Base-by-base conservation (phyloP, 257 asterid genomes). In the Nicotiana undulata region DNA sequence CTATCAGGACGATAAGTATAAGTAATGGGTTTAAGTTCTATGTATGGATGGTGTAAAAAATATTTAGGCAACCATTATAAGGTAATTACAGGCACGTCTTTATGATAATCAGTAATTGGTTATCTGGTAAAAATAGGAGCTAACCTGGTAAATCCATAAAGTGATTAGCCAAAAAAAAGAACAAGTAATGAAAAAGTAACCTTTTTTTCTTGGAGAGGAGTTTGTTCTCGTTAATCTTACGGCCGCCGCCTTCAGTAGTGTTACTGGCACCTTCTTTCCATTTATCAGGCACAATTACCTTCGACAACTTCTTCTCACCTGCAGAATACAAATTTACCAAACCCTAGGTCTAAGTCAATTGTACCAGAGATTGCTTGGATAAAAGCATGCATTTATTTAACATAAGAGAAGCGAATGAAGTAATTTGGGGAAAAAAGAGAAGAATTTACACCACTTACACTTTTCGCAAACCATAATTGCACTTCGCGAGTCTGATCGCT, bases 151-250 rank as follows among this genome's bases (percentile, higher is more conserved):
- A 40, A 40, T 8, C 49, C 12, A 40, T 40, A 8, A 72, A 72
- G 60, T 20, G 26, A 72, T 46, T 70, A 70, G 9, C 18, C 32
- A 67, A 46, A 15, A 13, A 13, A 17, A 32, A 52, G 1, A 24
- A n/a, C 64, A 79, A 16, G 20, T 26, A 26, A 59, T 9, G 13
- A 40, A 59, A 12, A 24, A 2, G 61, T 29, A 46, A 92, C 99
- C 98, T 92, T 58, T 87, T 56, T 81, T 91, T 96, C 91, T 96
- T 96, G 72, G 98, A 92, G 84, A 96, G 97, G 84, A 96, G 95
- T 85, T 96, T 96, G 92, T 96, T 96, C 93, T 96, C 98, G 90
- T 96, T 96, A 88, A 96, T 89, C 86, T 96, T 96, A 56, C 99
- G 97, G 86, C 98, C 99, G 60, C 98, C 97, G 9, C 92, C 95